Conservation (phyloP, 2,329 filamentous ascomycete genomes). For the Endothia cerciana region DNA sequence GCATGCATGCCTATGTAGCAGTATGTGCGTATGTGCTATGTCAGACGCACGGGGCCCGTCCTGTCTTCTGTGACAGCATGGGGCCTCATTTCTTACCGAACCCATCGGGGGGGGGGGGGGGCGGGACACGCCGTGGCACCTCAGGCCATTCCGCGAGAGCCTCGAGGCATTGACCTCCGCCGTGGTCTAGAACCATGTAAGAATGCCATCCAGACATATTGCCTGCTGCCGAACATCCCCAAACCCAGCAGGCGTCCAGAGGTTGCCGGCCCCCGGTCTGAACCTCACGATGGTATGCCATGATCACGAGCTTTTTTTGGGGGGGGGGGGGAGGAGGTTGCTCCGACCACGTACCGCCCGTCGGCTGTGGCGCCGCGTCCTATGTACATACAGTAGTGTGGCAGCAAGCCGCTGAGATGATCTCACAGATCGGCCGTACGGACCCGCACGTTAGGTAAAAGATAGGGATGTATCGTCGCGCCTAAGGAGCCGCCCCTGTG, state of each 20-base stretch:
- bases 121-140: background rate
- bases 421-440: constrained; percentile 9
- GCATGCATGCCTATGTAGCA: too few species aligned
- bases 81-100: background rate
- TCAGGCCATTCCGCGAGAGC: background rate
- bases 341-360: too few species aligned
- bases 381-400: too few species aligned
- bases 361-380: too few species aligned
- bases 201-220: too few species aligned
- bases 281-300: too few species aligned
- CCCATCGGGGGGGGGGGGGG: background rate
- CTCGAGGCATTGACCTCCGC: background rate
- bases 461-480: background rate
- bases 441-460: constrained; percentile 9
- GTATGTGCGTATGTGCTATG: background rate
- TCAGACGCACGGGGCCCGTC: background rate
- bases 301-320: too few species aligned
- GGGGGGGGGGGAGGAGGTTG: too few species aligned
- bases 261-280: too few species aligned
- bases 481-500: background rate
- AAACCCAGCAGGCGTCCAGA: too few species aligned
- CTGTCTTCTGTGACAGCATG: background rate
- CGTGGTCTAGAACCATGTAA: background rate
- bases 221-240: too few species aligned
- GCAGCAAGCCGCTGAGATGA: background rate